Base-by-base conservation (phyloP, 2,329 filamentous ascomycete species). In the Aspergillus pseudonomiae region DNA sequence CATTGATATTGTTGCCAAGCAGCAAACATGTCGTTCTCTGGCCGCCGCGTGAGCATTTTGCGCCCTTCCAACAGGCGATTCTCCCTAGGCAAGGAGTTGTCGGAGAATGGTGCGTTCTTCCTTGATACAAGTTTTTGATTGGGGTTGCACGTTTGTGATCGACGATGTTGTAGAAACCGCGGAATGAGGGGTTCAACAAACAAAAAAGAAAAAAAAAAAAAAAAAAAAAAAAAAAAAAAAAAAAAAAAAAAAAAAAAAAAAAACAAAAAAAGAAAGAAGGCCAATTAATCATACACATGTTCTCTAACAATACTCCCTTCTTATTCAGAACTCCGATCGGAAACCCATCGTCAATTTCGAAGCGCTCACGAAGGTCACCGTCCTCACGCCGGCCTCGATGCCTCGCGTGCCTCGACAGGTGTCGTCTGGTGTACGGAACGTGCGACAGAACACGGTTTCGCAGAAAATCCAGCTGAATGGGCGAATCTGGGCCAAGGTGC, bases 401-500 rank as follows among this genome's bases (percentile, higher is more conserved):
- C 93, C 60, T 91, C 89, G 65, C 88, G 93, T 78, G 91, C 93
- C 52, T 96, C 92, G 19, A 98, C 94, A 16, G 94, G 94, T 79
- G 94, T 97, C 4, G 91, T 97, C 67, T 97, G 94, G 94, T 79
- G 77, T 61, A 82, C 79, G 41, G 80, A 82, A 62, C 90, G 92
- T 71, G 94, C 94, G 60, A 87, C 89, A 76, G 93, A 97, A 80
- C 91, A 94, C 80, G 94, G 94, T 71, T 97, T 91, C 82, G 82
- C 88, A 57, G 94, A 97, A 4, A 85, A 94, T 69, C 94, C 93
- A 12, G 85, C 91, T 2, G 80, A 84, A 67, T 97, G 94, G 94
- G 93, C 94, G 63, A 98, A 98, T 77, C 84, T 98, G 59, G 94
- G 94, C 36, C 94, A 97, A 81, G 94, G 94, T 70, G 94, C 94